Percentiles rank a stretch among this genome's conserved stretches.
Evolutionary conservation across 176 grass and related monocot species (phyloP).

Genomic region (Elymus sibiricus): DNA sequence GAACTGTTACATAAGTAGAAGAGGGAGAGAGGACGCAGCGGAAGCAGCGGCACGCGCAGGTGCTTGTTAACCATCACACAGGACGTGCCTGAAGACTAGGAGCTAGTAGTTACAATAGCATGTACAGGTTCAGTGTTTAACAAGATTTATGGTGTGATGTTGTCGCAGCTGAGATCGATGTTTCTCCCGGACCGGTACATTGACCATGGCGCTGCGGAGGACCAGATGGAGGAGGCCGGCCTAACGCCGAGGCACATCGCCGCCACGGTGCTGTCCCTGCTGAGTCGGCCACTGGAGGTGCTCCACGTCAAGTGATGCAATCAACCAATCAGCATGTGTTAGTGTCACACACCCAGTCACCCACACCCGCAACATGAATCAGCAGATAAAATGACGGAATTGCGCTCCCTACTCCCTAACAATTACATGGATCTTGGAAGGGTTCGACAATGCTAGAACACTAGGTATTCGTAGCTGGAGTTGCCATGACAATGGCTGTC

Average conservation of each 20-base stretch:
- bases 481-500: neutral
- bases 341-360: too few species aligned
- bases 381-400: neutral
- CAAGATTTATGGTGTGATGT: neutral
- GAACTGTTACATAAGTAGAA: too few species aligned
- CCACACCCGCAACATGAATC: too few species aligned
- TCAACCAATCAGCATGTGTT: neutral
- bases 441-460: neutral
- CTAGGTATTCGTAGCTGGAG: neutral
- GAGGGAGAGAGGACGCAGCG: too few species aligned
- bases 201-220: constrained; percentile 68
- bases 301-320: constrained; percentile 46
- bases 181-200: constrained; percentile 90
- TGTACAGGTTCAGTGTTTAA: too few species aligned
- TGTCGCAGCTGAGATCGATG: constrained; percentile 83
- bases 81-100: too few species aligned
- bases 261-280: constrained; percentile 66
- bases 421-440: neutral
- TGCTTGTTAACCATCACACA: too few species aligned
- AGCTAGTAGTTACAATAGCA: too few species aligned
- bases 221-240: constrained; percentile 86
- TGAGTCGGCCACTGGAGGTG: constrained; percentile 83
- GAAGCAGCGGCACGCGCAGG: too few species aligned
- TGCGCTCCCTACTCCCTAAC: neutral
- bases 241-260: constrained; percentile 72